phyloP scores from a whole-genome alignment of 2,329 filamentous ascomycete species.

The Neurospora sp. region DNA sequence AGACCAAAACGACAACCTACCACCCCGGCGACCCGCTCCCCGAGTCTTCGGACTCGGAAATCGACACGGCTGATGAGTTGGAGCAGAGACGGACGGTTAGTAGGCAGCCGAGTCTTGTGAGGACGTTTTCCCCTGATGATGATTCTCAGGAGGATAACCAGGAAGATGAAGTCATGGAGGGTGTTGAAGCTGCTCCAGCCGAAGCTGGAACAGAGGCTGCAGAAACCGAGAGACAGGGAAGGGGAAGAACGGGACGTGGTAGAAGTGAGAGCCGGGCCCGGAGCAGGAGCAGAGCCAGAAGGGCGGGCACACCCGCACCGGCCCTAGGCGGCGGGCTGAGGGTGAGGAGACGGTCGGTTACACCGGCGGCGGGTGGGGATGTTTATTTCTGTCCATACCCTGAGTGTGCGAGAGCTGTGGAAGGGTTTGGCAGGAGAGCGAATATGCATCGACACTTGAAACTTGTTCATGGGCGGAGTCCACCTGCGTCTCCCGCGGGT shows the following conservation, averaged over 20 bases:
- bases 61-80: conserved; percentile 2
- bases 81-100: conserved; percentile 6
- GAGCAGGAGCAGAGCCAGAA: neutral
- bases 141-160: neutral
- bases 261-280: neutral
- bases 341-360: conserved; percentile 13
- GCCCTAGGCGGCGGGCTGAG: neutral
- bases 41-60: conserved; percentile 9
- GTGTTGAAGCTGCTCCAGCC: neutral
- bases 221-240: too few species aligned
- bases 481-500: conserved; percentile 28
- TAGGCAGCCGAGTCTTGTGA: conserved; percentile 10
- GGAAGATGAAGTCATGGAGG: neutral
- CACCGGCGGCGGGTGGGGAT: conserved; percentile 2
- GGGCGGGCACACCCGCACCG: neutral
- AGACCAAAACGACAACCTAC: conserved; percentile 16
- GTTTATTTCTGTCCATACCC: conserved; percentile 26
- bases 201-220: neutral
- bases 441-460: conserved; percentile 33
- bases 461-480: conserved; percentile 10
- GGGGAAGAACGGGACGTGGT: neutral
- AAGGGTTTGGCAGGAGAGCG: conserved; percentile 26
- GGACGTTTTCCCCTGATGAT: neutral
- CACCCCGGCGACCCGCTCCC: conserved; percentile 11
- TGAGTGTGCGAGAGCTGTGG: conserved; percentile 25